phyloP scores from a whole-genome alignment of 139 green algal genomes.

The Nannochloris sp. region DNA sequence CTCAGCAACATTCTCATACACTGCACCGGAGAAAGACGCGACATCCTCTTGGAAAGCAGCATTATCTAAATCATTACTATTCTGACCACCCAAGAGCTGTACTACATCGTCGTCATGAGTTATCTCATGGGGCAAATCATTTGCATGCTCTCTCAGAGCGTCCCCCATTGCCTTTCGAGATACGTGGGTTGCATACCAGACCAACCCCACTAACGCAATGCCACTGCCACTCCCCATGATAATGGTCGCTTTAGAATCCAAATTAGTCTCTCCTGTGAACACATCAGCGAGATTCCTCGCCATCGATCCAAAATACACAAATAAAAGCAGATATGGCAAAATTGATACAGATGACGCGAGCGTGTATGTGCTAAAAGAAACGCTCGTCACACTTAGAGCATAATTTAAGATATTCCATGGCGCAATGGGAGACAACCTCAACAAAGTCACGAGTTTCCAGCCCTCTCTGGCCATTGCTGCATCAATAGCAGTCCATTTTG shows the following conservation, averaged over 20 bases:
- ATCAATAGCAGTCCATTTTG: slow-evolving; percentile 43
- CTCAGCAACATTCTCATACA: too few relatives aligned
- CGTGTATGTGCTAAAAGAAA: slow-evolving; percentile 37
- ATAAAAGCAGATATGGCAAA: slow-evolving; percentile 37
- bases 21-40: neutral
- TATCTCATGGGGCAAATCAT: slow-evolving; percentile 19
- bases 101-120: slow-evolving; percentile 21
- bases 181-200: slow-evolving; percentile 46
- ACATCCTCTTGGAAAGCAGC: neutral
- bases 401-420: slow-evolving; percentile 61
- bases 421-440: slow-evolving; percentile 43
- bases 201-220: slow-evolving; percentile 23
- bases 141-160: slow-evolving; percentile 13
- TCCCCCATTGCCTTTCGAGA: slow-evolving; percentile 16
- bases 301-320: slow-evolving; percentile 66
- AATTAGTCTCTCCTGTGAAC: slow-evolving; percentile 24
- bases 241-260: slow-evolving; percentile 15
- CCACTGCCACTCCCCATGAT: slow-evolving; percentile 16
- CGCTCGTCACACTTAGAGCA: slow-evolving; percentile 35
- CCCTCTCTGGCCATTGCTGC: slow-evolving; percentile 34
- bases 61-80: neutral
- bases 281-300: slow-evolving; percentile 45
- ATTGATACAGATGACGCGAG: slow-evolving; percentile 26
- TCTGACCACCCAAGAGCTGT: slow-evolving; percentile 11
- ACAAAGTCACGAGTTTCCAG: slow-evolving; percentile 54